Conservation (phyloP, 2,329 filamentous ascomycete species). For the Alternaria gaisen region DNA sequence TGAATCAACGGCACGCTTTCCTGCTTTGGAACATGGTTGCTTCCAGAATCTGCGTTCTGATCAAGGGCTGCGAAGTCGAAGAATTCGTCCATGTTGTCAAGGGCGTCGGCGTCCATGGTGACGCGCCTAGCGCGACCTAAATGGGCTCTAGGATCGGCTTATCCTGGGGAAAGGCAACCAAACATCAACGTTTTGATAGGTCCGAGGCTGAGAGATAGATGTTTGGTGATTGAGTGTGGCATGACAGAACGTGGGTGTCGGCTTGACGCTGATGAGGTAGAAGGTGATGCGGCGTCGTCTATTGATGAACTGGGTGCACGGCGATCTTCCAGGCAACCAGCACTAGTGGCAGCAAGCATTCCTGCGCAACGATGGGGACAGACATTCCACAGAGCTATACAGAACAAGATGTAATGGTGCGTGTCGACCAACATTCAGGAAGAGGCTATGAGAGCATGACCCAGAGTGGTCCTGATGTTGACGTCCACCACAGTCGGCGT, state of each 20-base stretch:
- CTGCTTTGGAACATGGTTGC: not conserved
- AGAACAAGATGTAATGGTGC: not conserved
- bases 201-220: not conserved
- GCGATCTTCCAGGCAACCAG: constrained; percentile 30
- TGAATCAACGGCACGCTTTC: not conserved
- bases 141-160: constrained; percentile 22
- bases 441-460: not conserved
- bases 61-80: constrained; percentile 48
- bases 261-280: constrained; percentile 26
- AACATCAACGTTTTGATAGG: constrained; percentile 11
- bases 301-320: constrained; percentile 38
- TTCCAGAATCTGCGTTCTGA: constrained; percentile 22
- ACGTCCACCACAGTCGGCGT: constrained; percentile 13
- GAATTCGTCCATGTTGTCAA: constrained; percentile 44
- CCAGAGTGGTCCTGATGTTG: not conserved
- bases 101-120: constrained; percentile 25
- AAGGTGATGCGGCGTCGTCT: constrained; percentile 20
- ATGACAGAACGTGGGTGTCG: constrained; percentile 23
- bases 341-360: constrained; percentile 11
- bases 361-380: not conserved
- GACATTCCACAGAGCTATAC: not conserved
- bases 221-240: constrained; percentile 18
- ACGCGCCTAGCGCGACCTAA: constrained; percentile 7
- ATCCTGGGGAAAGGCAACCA: constrained; percentile 17
- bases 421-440: not conserved